phyloP scores from a whole-genome alignment of 2,329 filamentous ascomycete species.

The Pseudogymnoascus sp. region DNA sequence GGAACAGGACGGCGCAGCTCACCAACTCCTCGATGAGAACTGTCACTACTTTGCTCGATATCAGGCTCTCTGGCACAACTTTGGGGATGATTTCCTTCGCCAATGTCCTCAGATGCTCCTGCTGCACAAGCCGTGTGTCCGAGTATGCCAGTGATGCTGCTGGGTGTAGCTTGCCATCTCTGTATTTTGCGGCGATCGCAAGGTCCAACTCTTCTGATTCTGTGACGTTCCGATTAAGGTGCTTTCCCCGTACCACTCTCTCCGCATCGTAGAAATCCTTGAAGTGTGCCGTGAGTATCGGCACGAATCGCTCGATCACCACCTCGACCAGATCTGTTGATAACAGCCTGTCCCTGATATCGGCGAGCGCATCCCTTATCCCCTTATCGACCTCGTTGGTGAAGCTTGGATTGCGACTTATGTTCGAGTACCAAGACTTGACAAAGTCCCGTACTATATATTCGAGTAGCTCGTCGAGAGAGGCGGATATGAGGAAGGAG shows the following conservation, averaged over 20 bases:
- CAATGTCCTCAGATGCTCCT: conserved; percentile 78
- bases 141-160: conserved; percentile 77
- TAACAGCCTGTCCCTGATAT: conserved; percentile 63
- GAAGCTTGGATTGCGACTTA: conserved; percentile 74
- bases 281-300: conserved; percentile 81
- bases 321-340: conserved; percentile 78
- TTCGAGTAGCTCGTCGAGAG: conserved; percentile 70
- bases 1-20: conserved; percentile 82
- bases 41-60: conserved; percentile 72
- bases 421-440: conserved; percentile 77
- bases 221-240: conserved; percentile 81
- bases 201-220: conserved; percentile 94
- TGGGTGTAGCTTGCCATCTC: conserved; percentile 77
- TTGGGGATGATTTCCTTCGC: conserved; percentile 64
- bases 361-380: conserved; percentile 64
- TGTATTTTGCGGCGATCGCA: conserved; percentile 91
- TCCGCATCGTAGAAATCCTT: conserved; percentile 89
- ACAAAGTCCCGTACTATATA: conserved; percentile 79
- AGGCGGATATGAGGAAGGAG: conserved; percentile 69
- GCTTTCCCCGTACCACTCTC: conserved; percentile 73
- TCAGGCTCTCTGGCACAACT: conserved; percentile 64
- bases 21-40: conserved; percentile 82
- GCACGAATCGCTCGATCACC: conserved; percentile 73
- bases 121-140: conserved; percentile 76
- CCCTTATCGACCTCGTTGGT: conserved; percentile 78